Evolutionary conservation across 129 eudicot species (phyloP).

Genomic region (Pulicaria dysenterica): DNA sequence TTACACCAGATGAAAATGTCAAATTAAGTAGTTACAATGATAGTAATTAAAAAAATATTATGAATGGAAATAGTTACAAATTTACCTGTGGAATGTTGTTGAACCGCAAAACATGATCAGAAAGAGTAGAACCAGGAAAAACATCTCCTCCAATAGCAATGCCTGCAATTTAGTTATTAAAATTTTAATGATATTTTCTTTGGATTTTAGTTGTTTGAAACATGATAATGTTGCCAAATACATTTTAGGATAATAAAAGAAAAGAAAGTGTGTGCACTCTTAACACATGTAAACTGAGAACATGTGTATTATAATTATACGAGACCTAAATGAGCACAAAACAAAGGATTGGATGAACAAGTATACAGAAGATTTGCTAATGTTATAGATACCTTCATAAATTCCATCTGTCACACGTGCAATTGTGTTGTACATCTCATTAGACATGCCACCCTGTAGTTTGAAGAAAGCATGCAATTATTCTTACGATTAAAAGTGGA

Average conservation of each 20-base stretch:
- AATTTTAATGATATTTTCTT: background rate
- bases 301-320: conserved; percentile 1
- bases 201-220: conserved; percentile 10
- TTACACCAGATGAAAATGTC: conserved; percentile 20
- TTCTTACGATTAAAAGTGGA: conserved; percentile 11
- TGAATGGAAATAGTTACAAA: background rate
- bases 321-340: conserved; percentile 15
- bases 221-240: background rate
- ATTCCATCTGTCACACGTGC: conserved; percentile 99
- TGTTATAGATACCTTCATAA: conserved; percentile 70
- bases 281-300: background rate
- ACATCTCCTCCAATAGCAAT: conserved; percentile 99
- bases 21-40: conserved; percentile 17
- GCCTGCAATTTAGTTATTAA: conserved; percentile 44
- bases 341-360: conserved; percentile 5
- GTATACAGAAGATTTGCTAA: background rate
- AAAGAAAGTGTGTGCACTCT: background rate
- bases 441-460: conserved; percentile 98
- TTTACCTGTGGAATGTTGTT: conserved; percentile 97
- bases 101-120: conserved; percentile 96
- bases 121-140: conserved; percentile 98
- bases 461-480: conserved; percentile 24
- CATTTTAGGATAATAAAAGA: background rate
- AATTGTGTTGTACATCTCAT: conserved; percentile 87
- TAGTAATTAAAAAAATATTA: background rate